Evolutionary conservation across 2,329 filamentous ascomycete species (phyloP), one percentile per base, ranked within the genome.

Genomic region (Thelonectria olida): DNA sequence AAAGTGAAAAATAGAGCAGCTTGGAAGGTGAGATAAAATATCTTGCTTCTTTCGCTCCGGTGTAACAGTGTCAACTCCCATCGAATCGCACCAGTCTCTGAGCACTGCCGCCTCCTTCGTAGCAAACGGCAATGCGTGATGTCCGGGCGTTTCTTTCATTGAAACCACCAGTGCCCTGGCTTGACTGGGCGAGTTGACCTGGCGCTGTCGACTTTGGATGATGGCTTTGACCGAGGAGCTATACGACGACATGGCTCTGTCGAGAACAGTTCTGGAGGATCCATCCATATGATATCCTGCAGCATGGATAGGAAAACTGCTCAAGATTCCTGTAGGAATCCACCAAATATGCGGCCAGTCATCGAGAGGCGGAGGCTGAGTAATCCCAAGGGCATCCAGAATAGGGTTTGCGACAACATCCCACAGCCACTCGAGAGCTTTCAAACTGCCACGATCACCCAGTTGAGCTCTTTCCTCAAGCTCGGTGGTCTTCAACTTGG

Each of bases 161-260:
- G 23, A 23, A 25, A 51, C 19, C 3, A 51, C 10, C 5, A 51
- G 15, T 12, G 45, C 54, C 19, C n/a, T 44, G 20, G n/a, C 5
- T 41, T 5, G 28, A 17, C 2, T 25, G 7, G 4, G 12, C 71
- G 49, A 0, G 28, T 36, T 8, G 59, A 62, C 5, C 42, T 41
- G 7, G 41, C n/a, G 5, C 39, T 15, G 47, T 78, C 36, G 71
- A 12, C 61, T 62, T n/a, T 71, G 54, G 20, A 75, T 64, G 2
- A 80, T 41, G 2, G 74, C 60, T 57, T 73, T 75, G 23, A 79
- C 52, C 2, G 78, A 78, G 0, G 72, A 66, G 19, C 60, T 69
- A 53, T 79, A 81, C 0, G 77, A 80, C 4, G 78, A 80, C 7
- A 80, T 69, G 3, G 74, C 76, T 38, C 74, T 64, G 45, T 79